These are phyloP conservation scores for Emergomyces pasteurianus DNA, from an alignment of 2,329 filamentous ascomycete genomes.

Conservation along the genomic window DNA sequence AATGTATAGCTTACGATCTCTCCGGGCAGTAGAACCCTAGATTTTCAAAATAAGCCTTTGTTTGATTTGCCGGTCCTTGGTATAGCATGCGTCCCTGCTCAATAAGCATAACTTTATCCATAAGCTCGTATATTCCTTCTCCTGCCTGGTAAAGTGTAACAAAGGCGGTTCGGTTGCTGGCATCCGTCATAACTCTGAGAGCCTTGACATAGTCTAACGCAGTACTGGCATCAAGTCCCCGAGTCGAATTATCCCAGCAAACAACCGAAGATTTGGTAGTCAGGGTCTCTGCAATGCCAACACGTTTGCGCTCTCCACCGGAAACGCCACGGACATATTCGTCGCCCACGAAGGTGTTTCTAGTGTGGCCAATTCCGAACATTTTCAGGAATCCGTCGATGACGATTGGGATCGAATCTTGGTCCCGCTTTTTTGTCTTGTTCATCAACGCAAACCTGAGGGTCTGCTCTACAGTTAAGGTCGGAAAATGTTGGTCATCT, in stretches of 20 bases:
- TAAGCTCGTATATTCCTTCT: slow-evolving; percentile 57
- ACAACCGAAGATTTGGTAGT: slow-evolving; percentile 62
- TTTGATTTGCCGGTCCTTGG: slow-evolving; percentile 49
- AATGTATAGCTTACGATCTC: slow-evolving; percentile 24
- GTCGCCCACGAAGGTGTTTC: slow-evolving; percentile 64
- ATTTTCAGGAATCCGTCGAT: slow-evolving; percentile 53
- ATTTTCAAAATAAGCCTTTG: slow-evolving; percentile 53
- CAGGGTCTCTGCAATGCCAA: slow-evolving; percentile 66
- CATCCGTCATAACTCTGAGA: slow-evolving; percentile 61
- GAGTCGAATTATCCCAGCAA: slow-evolving; percentile 69
- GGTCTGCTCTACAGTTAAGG: slow-evolving; percentile 66
- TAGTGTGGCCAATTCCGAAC: slow-evolving; percentile 67
- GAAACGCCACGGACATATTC: slow-evolving; percentile 61
- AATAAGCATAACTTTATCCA: slow-evolving; percentile 73
- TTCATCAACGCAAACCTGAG: slow-evolving; percentile 62
- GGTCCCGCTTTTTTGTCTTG: slow-evolving; percentile 58
- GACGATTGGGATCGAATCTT: slow-evolving; percentile 48
- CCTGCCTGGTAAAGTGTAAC: slow-evolving; percentile 63
- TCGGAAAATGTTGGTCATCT: slow-evolving; percentile 63
- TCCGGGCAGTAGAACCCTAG: slow-evolving; percentile 51
- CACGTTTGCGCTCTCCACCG: slow-evolving; percentile 70
- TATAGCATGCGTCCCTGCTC: slow-evolving; percentile 59
- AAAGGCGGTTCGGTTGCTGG: slow-evolving; percentile 57
- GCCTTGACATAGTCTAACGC: slow-evolving; percentile 66
- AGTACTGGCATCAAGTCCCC: slow-evolving; percentile 68